Conservation (phyloP, 805 yeast species). For the Lipomyces anomalus region DNA sequence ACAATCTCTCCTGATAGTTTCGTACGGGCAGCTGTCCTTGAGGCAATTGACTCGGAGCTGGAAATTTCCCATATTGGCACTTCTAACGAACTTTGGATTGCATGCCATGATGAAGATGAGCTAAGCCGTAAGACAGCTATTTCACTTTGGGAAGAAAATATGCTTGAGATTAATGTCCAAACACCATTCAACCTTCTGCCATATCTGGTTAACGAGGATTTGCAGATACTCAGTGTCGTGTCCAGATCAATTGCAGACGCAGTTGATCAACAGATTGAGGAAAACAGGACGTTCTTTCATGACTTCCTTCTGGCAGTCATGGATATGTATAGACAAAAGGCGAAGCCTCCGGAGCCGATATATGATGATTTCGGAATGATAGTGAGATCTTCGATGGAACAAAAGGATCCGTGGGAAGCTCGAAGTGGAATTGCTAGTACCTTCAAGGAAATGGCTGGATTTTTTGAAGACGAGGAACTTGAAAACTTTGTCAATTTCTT, state of each 20-base stretch:
- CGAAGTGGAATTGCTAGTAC: constrained; percentile 77
- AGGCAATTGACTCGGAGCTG: constrained; percentile 55
- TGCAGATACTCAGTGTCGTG: constrained; percentile 65
- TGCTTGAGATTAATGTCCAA: constrained; percentile 41
- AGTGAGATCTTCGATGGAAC: constrained; percentile 52
- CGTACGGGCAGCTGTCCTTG: constrained; percentile 74
- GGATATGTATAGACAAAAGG: constrained; percentile 51
- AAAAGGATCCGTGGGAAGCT: constrained; percentile 75
- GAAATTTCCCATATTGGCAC: constrained; percentile 42
- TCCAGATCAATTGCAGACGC: constrained; percentile 68
- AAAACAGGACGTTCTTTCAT: constrained; percentile 28
- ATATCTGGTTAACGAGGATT: constrained; percentile 50
- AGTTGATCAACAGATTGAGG: constrained; percentile 34
- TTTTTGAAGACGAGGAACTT: constrained; percentile 37
- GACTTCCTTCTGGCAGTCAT: constrained; percentile 43
- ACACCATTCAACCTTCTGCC: constrained; percentile 42
- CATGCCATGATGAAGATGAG: constrained; percentile 66
- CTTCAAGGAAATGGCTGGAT: constrained; percentile 50
- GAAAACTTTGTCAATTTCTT: constrained; percentile 56
- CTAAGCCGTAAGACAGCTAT: constrained; percentile 58
- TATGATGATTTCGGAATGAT: constrained; percentile 77
- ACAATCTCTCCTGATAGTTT: constrained; percentile 57
- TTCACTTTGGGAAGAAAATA: constrained; percentile 82
- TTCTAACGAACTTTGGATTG: constrained; percentile 70
- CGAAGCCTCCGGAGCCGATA: constrained; percentile 70